Base-by-base conservation (phyloP, 2,329 filamentous ascomycete species). In the Sporothrix brunneoviolacea region DNA sequence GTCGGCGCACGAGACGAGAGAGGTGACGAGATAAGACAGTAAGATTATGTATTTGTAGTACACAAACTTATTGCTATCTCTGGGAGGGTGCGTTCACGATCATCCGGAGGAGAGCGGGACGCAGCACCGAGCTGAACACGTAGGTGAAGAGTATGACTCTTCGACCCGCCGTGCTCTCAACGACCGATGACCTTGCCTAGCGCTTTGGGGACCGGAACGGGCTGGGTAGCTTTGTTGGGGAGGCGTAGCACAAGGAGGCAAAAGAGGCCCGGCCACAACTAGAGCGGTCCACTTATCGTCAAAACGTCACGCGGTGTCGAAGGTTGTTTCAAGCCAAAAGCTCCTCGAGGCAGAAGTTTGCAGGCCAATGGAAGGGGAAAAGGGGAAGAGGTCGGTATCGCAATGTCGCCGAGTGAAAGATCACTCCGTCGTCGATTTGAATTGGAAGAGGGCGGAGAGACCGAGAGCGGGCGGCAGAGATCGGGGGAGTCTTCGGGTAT, bases 71-170 rank as follows among this genome's bases (percentile, higher is more conserved):
- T 48, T 40, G 48, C 38, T 51, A 43, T 47, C 48, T 53, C 50
- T 18, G 36, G 18, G 35, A 13, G 37, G 28, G 21, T 16, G 13
- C n/a, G 57, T 57, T 62, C 60, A 66, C 66, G 62, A 65, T 66
- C 70, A 71, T 72, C 64, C 68, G 68, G 62, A 58, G 53, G 57
- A 52, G 49, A 27, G 18, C n/a, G 33, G 57, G 61, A 56, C 60
- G 60, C 61, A 59, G 70, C 48, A 50, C 64, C 59, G 62, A 61
- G 59, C 38, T 33, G 66, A 68, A 68, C 62, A 69, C 66, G 66
- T 62, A 64, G 65, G 68, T 60, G 65, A 71, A 74, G 68, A 71
- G 69, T 51, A 66, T 73, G 66, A 74, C 71, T 75, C 72, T 69
- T 70, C 65, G 54, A 57, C 63, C 64, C 60, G 54, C 63, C 63